Evolutionary conservation across 192 early-diverging fungal species (phyloP), one percentile per base, ranked within the genome.

Genomic region (Entomortierella lignicola): DNA sequence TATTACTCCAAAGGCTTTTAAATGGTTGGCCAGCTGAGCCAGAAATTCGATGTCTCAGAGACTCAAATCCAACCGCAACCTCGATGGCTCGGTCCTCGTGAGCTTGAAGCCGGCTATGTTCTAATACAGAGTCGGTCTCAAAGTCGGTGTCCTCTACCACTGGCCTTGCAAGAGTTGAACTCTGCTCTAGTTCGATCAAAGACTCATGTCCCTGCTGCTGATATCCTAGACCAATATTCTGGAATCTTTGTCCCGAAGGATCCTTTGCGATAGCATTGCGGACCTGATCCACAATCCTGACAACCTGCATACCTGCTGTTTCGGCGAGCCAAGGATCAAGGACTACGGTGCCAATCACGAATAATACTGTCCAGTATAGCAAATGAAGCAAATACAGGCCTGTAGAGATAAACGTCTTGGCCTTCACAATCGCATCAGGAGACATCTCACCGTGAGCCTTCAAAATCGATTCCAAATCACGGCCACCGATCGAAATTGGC

Each of bases 291-390:
- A 84, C 72, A 50, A 84, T 72, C 58, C 69, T 54, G 20, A 84
- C 73, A 1, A 84, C 71, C 62, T 84, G 82, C 23, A 70, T 60
- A 11, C 82, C 82, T 23, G 82, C 82, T 15, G 79, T 71, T 55
- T 84, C 82, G 47, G 77, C 77, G 55, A 84, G 72, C 82, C 82
- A 84, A 12, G 82, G 64, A 30, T 84, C 82, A 30, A 84, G 43
- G 7, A 84, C 69, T 18, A 84, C 55, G 0, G 77, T 81, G 4
- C 82, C 82, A 34, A 84, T 63, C 27, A 80, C 69, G 31, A 84
- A 84, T 25, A 84, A 62, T 17, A 77, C 64, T 23, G 82, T 84
- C 82, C 82, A 84, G 55, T 84, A 84, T 15, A 84, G 54, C 32
- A 84, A 55, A 64, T 84, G 77, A 55, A 84, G 74, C 20, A 84